Evolutionary conservation across 768 basidiomycete species (phyloP), one percentile per base, ranked within the genome.

Genomic region (Russula compacta): DNA sequence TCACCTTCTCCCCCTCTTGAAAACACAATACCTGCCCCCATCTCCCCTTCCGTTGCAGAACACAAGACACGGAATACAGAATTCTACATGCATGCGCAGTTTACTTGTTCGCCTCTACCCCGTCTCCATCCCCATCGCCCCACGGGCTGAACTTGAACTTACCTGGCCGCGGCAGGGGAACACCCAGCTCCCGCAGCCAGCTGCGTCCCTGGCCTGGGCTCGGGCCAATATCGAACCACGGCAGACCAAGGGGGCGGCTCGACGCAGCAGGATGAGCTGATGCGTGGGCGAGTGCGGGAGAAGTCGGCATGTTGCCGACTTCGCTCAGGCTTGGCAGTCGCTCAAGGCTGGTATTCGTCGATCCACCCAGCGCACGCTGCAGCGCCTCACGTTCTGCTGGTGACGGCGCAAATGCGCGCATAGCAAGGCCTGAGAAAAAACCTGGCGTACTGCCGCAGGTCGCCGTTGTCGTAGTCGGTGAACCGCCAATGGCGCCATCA

Each of bases 321-420:
- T 89, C 86, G 66, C 85, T 86, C 60, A 90, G 75, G 72, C 86
- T 89, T 24, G 89, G 87, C 58, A 91, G 77, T 39, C 85, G 82
- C 72, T 91, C 89, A 33, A 89, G 78, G 69, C 87, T 89, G 56
- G 82, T 77, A 72, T 89, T 89, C 50, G 83, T 79, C 60, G 85
- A 85, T 15, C 85, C 82, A 50, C 86, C 85, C 14, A 92, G 73
- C n/a, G 82, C 87, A 55, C 89, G 85, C 66, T 88, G 84, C 36
- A 94, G 79, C 53, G 81, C 90, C 73, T 91, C 87, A 46, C 91
- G 87, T 78, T 94, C 91, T 64, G 85, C 89, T 56, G 86, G 87
- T 64, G 90, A 92, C 36, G 90, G 91, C 39, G 89, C 90, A 71
- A 94, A 94, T 17, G 90, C 91, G 68, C 87, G 89, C 59, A 89